phyloP scores from a whole-genome alignment of 768 basidiomycete species.

The Lactarius evosmus region DNA sequence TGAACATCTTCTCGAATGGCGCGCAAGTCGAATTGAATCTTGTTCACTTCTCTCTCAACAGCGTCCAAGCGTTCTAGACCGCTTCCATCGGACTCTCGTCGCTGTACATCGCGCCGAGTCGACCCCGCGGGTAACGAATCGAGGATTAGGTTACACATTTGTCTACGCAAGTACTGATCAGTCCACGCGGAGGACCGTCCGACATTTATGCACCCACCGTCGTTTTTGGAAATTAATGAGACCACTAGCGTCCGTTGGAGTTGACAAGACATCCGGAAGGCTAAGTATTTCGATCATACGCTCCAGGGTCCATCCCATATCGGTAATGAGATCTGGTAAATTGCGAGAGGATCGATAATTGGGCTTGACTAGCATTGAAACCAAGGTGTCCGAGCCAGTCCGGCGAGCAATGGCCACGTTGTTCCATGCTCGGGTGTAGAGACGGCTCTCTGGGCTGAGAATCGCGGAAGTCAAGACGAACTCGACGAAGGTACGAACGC shows the following conservation, averaged over 20 bases:
- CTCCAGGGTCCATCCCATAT: slow-evolving; percentile 82
- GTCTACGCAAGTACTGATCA: slow-evolving; percentile 42
- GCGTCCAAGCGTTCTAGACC: slow-evolving; percentile 75
- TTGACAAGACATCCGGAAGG: slow-evolving; percentile 64
- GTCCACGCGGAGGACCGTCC: background rate
- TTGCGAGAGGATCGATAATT: slow-evolving; percentile 40
- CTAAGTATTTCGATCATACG: slow-evolving; percentile 76
- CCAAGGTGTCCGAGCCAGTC: slow-evolving; percentile 57
- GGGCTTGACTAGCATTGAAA: slow-evolving; percentile 53
- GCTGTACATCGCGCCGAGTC: slow-evolving; percentile 44
- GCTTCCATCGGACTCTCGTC: slow-evolving; percentile 56
- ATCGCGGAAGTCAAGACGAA: slow-evolving; percentile 72
- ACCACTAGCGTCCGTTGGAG: slow-evolving; percentile 48
- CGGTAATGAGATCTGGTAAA: slow-evolving; percentile 56
- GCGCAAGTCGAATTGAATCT: slow-evolving; percentile 65
- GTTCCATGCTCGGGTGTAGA: slow-evolving; percentile 76
- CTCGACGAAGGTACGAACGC: slow-evolving; percentile 78
- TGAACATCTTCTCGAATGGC: slow-evolving; percentile 73
- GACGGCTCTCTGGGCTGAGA: slow-evolving; percentile 74
- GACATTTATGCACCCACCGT: slow-evolving; percentile 46
- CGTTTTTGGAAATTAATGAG: slow-evolving; percentile 83
- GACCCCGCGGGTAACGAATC: slow-evolving; percentile 47
- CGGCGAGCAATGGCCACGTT: slow-evolving; percentile 63
- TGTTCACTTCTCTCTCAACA: slow-evolving; percentile 65
- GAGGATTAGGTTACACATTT: slow-evolving; percentile 61